Conservation (phyloP, 2,329 filamentous ascomycete species). For the Sarocladiaceae sp. region DNA sequence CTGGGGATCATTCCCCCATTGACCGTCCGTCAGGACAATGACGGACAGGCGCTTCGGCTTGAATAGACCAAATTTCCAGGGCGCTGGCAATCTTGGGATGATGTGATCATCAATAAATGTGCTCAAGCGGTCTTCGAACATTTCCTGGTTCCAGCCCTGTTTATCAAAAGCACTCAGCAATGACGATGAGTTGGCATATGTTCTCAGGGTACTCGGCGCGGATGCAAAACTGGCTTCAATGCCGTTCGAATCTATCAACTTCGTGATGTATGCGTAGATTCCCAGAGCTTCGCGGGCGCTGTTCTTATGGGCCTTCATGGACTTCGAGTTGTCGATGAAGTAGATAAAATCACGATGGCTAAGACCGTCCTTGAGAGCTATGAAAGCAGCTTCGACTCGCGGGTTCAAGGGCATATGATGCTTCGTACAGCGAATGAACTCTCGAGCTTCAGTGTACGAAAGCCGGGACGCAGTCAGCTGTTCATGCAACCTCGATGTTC, state of each 20-base stretch:
- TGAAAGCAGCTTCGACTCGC: not conserved
- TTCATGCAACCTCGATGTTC: not conserved
- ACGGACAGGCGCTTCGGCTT: slow-evolving; percentile 9
- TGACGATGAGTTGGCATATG: not conserved
- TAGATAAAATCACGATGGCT: slow-evolving; percentile 10
- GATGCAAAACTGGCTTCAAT: slow-evolving; percentile 13
- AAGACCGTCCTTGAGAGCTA: not conserved
- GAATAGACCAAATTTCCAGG: not conserved
- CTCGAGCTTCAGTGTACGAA: not conserved
- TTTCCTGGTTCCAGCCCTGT: slow-evolving; percentile 9
- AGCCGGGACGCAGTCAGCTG: not conserved
- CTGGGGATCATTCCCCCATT: not conserved
- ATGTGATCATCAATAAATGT: slow-evolving; percentile 10
- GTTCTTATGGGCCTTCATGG: not conserved
- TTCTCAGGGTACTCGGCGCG: not conserved
- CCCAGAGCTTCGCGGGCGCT: not conserved
- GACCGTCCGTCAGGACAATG: slow-evolving; percentile 13
- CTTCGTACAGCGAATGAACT: not conserved
- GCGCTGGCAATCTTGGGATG: not conserved
- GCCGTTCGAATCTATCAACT: slow-evolving; percentile 10
- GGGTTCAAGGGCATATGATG: not conserved
- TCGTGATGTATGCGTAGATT: slow-evolving; percentile 10
- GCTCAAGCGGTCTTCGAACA: slow-evolving; percentile 10
- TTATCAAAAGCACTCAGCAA: slow-evolving; percentile 3
- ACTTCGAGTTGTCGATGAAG: slow-evolving; percentile 11